Conservation (phyloP, 306 rosid genomes). For the Acacia crassicarpa region DNA sequence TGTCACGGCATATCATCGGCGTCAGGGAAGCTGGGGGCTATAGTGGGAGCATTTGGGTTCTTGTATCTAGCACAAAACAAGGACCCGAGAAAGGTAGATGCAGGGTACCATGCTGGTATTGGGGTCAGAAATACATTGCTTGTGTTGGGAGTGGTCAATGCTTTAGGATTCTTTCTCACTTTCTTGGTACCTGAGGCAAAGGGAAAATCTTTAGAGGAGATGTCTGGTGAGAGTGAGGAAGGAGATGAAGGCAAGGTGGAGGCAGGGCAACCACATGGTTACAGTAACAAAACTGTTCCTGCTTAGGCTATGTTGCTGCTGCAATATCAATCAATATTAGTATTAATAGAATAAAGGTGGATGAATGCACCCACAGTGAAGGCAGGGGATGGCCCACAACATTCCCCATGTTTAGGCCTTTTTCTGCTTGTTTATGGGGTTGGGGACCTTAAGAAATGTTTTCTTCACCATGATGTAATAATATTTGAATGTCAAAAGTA, state of each 20-base stretch:
- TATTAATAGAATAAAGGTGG: constrained; percentile 15
- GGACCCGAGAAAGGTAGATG: constrained; percentile 27
- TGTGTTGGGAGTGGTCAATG: constrained; percentile 53
- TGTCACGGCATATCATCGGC: neutral
- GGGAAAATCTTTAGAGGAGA: constrained; percentile 79
- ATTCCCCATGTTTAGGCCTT: neutral
- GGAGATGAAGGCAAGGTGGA: constrained; percentile 31
- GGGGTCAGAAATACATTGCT: constrained; percentile 68
- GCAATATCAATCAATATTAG: neutral
- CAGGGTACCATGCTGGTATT: constrained; percentile 82
- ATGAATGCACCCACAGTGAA: neutral
- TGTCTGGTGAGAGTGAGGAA: constrained; percentile 84
- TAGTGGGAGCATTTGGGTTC: neutral
- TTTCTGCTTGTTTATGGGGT: neutral
- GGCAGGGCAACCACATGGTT: constrained; percentile 27
- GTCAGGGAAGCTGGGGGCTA: neutral
- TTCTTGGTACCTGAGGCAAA: constrained; percentile 81
- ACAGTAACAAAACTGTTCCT: constrained; percentile 44
- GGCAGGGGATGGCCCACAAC: constrained; percentile 6
- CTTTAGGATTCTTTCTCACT: constrained; percentile 58
- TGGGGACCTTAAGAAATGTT: neutral
- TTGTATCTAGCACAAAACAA: neutral
- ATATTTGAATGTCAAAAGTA: neutral
- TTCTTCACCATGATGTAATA: neutral
- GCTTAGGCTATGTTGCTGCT: constrained; percentile 27